phyloP scores from a whole-genome alignment of 2,329 filamentous ascomycete species.

The Trichoderma hamatum region DNA sequence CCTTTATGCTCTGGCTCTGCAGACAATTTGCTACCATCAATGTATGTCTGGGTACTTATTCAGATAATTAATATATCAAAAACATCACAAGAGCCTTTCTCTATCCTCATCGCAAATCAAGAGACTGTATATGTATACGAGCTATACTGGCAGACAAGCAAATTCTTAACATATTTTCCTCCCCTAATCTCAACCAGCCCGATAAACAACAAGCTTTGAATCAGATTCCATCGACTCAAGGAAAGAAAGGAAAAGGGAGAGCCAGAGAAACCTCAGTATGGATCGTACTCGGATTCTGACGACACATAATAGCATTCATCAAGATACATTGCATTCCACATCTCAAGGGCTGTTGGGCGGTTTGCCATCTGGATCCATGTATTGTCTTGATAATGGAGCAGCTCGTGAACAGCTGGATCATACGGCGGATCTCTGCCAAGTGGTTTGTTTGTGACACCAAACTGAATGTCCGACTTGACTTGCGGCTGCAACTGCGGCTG shows the following conservation, averaged over 20 bases:
- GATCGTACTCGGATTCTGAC: not conserved
- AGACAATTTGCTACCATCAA: not conserved
- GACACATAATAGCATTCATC: not conserved
- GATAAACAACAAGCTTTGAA: not conserved
- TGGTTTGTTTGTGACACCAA: constrained; percentile 5
- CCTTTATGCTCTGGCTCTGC: not conserved
- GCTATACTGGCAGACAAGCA: not conserved
- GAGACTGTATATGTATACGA: not conserved
- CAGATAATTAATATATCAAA: not conserved
- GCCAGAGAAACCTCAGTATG: not conserved
- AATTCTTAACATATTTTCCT: not conserved
- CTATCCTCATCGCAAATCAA: not conserved
- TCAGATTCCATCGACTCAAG: not conserved
- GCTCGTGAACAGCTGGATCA: constrained; percentile 28
- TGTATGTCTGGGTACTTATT: not conserved
- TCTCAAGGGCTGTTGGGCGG: constrained; percentile 35
- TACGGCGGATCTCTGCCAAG: constrained; percentile 27
- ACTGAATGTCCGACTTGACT: not conserved
- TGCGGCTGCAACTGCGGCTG: not conserved
- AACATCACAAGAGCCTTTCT: not conserved
- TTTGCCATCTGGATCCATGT: constrained; percentile 31
- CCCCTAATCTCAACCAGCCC: not conserved
- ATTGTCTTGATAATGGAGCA: constrained; percentile 32
- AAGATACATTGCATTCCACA: constrained; percentile 31
- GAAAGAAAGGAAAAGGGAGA: not conserved